A percentile compares a stretch with the other conserved stretches of the same genome.
phyloP scores from a whole-genome alignment of 1,284 basidiomycete genomes.

The Trichosporon sp. region DNA sequence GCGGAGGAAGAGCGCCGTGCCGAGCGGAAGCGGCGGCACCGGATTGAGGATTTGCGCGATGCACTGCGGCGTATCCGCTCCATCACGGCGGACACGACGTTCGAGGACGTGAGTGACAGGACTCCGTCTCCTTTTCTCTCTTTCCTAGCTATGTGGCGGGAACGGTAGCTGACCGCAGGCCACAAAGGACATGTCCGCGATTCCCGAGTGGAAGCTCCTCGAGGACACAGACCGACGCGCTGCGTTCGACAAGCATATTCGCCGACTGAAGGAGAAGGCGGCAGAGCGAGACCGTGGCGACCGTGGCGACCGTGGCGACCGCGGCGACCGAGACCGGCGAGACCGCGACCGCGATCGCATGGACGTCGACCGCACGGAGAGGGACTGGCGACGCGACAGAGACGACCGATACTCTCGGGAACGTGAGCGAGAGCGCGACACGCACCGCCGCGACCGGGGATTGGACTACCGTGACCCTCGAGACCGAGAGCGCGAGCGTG shows the following conservation, averaged over 20 bases:
- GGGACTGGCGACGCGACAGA: constrained; percentile 36
- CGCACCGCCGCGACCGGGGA: constrained; percentile 22
- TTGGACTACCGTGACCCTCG: constrained; percentile 20
- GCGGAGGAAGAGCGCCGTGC: constrained; percentile 72
- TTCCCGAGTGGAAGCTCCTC: constrained; percentile 75
- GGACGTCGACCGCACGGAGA: constrained; percentile 15
- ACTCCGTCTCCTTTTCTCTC: background rate
- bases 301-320: constrained; percentile 34
- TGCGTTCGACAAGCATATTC: constrained; percentile 78
- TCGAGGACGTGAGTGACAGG: constrained; percentile 67
- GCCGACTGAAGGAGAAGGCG: constrained; percentile 76
- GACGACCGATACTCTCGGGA: constrained; percentile 25
- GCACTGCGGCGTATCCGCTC: constrained; percentile 83
- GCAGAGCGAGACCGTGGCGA: constrained; percentile 52
- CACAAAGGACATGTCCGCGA: constrained; percentile 65
- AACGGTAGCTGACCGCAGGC: constrained; percentile 50
- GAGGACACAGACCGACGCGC: constrained; percentile 65
- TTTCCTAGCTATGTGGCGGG: background rate
- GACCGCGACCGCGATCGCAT: constrained; percentile 42
- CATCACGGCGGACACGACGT: constrained; percentile 64
- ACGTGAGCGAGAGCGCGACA: constrained; percentile 21
- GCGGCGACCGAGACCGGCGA: too few relatives aligned
- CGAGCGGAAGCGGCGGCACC: constrained; percentile 76
- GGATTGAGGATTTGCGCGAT: constrained; percentile 93
- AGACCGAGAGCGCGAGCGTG: constrained; percentile 47